phyloP scores from a whole-genome alignment of 352 stramenopile genomes.

The Blastocystis sp. region DNA sequence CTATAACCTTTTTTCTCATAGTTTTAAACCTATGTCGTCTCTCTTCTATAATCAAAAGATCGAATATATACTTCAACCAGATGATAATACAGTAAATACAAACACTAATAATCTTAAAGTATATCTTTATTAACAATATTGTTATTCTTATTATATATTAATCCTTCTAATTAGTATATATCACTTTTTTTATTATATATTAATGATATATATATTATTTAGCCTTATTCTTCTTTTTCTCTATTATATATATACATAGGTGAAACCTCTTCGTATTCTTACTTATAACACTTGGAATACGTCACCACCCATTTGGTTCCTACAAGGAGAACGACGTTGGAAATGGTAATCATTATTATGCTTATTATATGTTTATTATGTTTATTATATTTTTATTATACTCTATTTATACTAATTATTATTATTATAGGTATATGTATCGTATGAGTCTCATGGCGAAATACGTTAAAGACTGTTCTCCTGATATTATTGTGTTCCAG shows the following conservation, averaged over 20 bases:
- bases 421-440: no score
- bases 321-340: slow-evolving; percentile 51
- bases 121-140: slow-evolving; percentile 6
- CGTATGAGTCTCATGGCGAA: slow-evolving; percentile 53
- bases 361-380: no score
- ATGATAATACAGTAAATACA: no score
- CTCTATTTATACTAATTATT: no score
- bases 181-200: slow-evolving; percentile 9
- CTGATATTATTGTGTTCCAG: slow-evolving; percentile 60
- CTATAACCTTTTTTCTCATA: slow-evolving; percentile 32
- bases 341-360: slow-evolving; percentile 52
- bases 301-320: slow-evolving; percentile 56
- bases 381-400: no score
- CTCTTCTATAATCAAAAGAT: no score
- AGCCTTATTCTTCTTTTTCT: not conserved
- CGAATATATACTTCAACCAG: no score
- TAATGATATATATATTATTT: not conserved
- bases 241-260: not conserved
- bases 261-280: slow-evolving; percentile 47
- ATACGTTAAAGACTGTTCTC: slow-evolving; percentile 48
- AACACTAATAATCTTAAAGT: no score
- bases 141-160: not conserved
- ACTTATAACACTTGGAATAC: slow-evolving; percentile 70
- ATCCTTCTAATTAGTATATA: slow-evolving; percentile 18
- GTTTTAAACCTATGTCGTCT: no score